These are phyloP conservation scores for Rostrohypoxylon terebratum DNA, from an alignment of 495 filamentous ascomycete genomes.

Conservation along the genomic window DNA sequence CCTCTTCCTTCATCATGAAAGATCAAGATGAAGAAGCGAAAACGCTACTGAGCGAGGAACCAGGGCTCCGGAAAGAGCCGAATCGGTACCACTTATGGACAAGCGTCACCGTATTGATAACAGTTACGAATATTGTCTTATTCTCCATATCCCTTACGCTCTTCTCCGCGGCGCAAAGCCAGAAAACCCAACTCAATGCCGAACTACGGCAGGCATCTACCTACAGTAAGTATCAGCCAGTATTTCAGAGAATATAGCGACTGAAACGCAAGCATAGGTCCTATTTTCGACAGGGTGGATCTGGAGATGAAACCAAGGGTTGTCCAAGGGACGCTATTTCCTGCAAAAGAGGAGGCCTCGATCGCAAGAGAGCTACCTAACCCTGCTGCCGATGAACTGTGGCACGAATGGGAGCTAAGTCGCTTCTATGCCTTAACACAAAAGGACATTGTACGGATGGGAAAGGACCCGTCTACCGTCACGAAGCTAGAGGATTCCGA, in stretches of 20 bases:
- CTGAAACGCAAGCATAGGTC: constrained; percentile 26
- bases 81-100: not conserved
- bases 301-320: constrained; percentile 33
- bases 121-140: constrained; percentile 21
- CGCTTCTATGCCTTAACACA: constrained; percentile 46
- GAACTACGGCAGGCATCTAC: constrained; percentile 34
- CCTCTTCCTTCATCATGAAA: constrained; percentile 8
- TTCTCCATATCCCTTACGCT: constrained; percentile 32
- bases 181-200: constrained; percentile 19
- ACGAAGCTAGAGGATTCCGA: constrained; percentile 49
- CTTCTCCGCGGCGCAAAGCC: constrained; percentile 13
- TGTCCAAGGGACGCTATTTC: constrained; percentile 42
- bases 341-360: constrained; percentile 34
- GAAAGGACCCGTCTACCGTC: constrained; percentile 53
- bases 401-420: constrained; percentile 50
- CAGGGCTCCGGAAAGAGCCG: not conserved
- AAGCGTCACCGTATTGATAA: constrained; percentile 10
- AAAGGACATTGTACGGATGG: constrained; percentile 48
- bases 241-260: not conserved
- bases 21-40: constrained; percentile 21
- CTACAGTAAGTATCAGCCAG: constrained; percentile 26
- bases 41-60: constrained; percentile 20
- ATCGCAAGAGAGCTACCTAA: constrained; percentile 50
- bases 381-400: constrained; percentile 46
- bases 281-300: constrained; percentile 39